Evolutionary conservation across 441 rosid species (phyloP).

Genomic region (Erodium texanum): DNA sequence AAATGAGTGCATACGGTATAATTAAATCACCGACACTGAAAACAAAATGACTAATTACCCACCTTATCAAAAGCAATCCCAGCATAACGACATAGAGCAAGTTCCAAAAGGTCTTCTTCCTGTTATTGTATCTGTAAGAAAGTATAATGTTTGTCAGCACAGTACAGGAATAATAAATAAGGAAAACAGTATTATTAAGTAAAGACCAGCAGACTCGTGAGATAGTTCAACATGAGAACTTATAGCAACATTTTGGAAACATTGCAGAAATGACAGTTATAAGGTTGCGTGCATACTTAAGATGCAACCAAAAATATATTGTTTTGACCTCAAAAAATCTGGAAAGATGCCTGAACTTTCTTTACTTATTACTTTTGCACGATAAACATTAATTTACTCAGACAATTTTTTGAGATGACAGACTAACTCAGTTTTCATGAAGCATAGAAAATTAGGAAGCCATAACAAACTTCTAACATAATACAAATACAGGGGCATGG

Average conservation of each 20-base stretch:
- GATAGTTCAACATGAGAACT: too few relatives aligned
- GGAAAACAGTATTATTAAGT: conserved; percentile 6
- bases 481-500: too few relatives aligned
- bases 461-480: too few relatives aligned
- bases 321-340: too few relatives aligned
- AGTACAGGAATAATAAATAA: neutral
- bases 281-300: neutral
- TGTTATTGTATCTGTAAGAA: conserved; percentile 67
- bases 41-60: conserved; percentile 16
- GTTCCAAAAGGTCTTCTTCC: conserved; percentile 73
- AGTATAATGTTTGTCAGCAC: conserved; percentile 5
- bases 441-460: too few relatives aligned
- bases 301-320: neutral
- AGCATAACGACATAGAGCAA: conserved; percentile 50
- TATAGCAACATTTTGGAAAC: neutral
- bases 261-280: neutral
- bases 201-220: neutral
- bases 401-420: too few relatives aligned
- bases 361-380: too few relatives aligned
- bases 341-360: too few relatives aligned
- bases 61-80: conserved; percentile 69
- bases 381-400: too few relatives aligned
- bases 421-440: too few relatives aligned
- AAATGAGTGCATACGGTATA: conserved; percentile 23
- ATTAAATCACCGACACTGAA: conserved; percentile 11